phyloP scores from a whole-genome alignment of 176 grass and related monocot species.

The Bonia amplexicaulis region DNA sequence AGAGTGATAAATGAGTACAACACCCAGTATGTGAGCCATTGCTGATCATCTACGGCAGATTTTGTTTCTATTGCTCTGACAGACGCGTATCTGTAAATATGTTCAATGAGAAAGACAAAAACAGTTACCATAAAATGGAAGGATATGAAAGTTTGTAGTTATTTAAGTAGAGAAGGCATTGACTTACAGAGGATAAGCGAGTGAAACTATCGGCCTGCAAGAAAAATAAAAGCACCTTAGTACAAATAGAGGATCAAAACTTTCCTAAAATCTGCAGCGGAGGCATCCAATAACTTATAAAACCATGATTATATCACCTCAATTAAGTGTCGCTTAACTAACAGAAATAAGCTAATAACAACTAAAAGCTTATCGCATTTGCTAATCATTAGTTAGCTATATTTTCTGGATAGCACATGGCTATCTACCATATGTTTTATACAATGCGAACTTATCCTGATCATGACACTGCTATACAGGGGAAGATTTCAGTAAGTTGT shows the following conservation, averaged over 20 bases:
- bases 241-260: conserved; percentile 5
- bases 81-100: conserved; percentile 80
- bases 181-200: conserved; percentile 98
- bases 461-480: neutral
- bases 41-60: conserved; percentile 86
- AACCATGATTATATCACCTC: neutral
- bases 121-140: conserved; percentile 8
- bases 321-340: neutral
- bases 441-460: neutral
- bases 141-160: neutral
- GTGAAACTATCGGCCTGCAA: conserved; percentile 81
- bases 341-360: neutral
- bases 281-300: neutral
- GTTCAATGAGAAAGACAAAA: neutral
- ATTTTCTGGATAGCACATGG: neutral
- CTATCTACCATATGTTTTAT: neutral
- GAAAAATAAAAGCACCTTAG: conserved; percentile 26
- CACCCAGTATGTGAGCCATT: conserved; percentile 99
- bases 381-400: neutral
- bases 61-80: conserved; percentile 96
- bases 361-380: neutral
- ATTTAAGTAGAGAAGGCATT: neutral
- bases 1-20: conserved; percentile 96
- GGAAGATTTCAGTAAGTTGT: neutral
- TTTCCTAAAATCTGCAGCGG: neutral